Base-by-base conservation (phyloP, 305 asterid species). In the Plantago coronopus region DNA sequence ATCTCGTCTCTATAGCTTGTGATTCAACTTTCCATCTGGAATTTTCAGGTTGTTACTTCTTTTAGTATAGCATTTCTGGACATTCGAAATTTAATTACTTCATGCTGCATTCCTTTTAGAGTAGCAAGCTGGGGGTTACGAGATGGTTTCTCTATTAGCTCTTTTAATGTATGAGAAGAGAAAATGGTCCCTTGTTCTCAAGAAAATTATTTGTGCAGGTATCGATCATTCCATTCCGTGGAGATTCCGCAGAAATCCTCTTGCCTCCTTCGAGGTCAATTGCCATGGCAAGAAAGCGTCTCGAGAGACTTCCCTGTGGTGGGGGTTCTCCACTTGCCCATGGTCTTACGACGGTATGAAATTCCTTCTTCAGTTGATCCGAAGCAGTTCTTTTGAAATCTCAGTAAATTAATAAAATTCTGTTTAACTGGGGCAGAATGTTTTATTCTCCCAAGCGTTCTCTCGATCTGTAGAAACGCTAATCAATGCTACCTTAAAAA, bases 291-390 rank as follows among this genome's bases (percentile, higher is more conserved):
- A 87, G 95, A 72, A 94, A 87, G 50, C 97, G 96, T 71, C 95
- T 94, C 16, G 99, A 94, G 83, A 87, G 96, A 75, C 96, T 94
- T 72, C 99, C 99, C 47, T 94, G 99, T 74, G 99, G 99, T 21
- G 97, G 99, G 13, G 97, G 99, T 66, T 94, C 99, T 71, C 99
- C 99, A 50, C 89, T 94, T 69, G 99, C 99, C 51, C 99, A 94
- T 74, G 99, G 97, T 45, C 99, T 94, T 64, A 89, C 96, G 29
- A 89, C 91, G 79, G 99, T 94, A 89, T 29, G 79, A 49, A 22
- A 22, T 55, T 58, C 57, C 42, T 53, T 62, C 60, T 48, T 62
- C 63, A 57, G 50, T 60, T 55, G 29, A 8, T 59, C 61, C 51
- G 38, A 31, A 11, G 43, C 13, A 8, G 43, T 38, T 38, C 14